Base-by-base conservation (phyloP, 2,329 filamentous ascomycete genomes). In the Trichoderma simmonsii region DNA sequence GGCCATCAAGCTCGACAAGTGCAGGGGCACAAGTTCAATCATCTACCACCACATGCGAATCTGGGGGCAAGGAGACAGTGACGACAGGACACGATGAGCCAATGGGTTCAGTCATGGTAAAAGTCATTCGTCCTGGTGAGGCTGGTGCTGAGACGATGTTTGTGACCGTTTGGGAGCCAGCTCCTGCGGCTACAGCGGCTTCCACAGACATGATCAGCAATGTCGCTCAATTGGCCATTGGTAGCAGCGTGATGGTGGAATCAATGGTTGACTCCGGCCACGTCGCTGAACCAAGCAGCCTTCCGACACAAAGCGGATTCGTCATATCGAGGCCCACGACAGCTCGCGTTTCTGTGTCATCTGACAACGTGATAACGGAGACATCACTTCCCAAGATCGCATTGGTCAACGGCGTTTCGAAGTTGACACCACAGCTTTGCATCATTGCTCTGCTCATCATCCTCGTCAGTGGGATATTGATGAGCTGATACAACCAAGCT, bases 81-180 rank as follows among this genome's bases (percentile, higher is more conserved):
- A 32, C 56, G 11, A 54, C 66, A 12, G 66, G 15, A 34, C 34
- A 63, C 1, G 39, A 36, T 21, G 68, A 56, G 12, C 21, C 68
- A 28, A 56, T 59, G 4, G 36, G 48, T 14, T 74, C 72, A 62
- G 60, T 75, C 8, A 59, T 77, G 21, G 71, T 78, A 28, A 79
- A 77, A 15, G 72, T 80, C 6, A 75, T 78, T 51, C 71, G 76
- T 18, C 71, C 78, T 24, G 73, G 74, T 12, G 72, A 75, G 11
- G 72, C 73, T 11, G 70, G 73, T 12, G 74, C 76, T 9, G 64
- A 75, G 59, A 79, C 76, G 0, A 74, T 74, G 15, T 51, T 75
- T 11, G 30, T 75, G 48, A 74, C 75, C 3, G 57, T 75, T 9
- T 74, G 48, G 65, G 71, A 74, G 30, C 64, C 65, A 12, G 54